Conservation (phyloP, 768 basidiomycete genomes). For the Hortiboletus flavorubellus region DNA sequence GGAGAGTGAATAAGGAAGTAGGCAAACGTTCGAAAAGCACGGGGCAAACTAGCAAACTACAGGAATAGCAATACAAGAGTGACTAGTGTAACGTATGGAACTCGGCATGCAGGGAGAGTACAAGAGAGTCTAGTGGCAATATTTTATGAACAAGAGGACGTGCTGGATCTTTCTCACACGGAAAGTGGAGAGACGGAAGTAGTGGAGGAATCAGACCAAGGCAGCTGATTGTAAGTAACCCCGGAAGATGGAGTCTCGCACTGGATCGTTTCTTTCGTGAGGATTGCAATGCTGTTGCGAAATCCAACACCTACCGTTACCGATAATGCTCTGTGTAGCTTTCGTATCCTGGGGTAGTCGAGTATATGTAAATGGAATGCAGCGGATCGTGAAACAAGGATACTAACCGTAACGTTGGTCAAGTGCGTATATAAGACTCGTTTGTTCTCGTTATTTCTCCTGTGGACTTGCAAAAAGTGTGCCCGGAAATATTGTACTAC, state of each 20-base stretch:
- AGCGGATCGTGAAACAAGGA: not conserved
- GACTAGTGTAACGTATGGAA: constrained; percentile 6
- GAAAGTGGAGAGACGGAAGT: not conserved
- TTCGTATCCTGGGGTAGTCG: constrained; percentile 69
- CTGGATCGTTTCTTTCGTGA: constrained; percentile 32
- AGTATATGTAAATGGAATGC: not conserved
- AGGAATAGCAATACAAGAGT: not conserved
- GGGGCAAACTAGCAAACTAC: not conserved
- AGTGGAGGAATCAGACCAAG: constrained; percentile 45
- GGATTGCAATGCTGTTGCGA: not conserved
- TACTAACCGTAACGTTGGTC: constrained; percentile 72
- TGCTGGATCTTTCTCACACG: not conserved
- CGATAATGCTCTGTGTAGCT: constrained; percentile 79
- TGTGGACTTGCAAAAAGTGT: constrained; percentile 79
- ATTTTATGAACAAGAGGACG: constrained; percentile 8
- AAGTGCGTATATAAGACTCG: constrained; percentile 81
- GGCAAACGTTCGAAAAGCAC: not conserved
- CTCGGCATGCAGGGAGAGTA: not conserved
- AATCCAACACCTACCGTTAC: constrained; percentile 54
- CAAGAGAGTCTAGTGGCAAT: not conserved
- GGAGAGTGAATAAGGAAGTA: not conserved
- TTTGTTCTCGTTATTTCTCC: constrained; percentile 73
- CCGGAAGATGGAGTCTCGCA: constrained; percentile 73
- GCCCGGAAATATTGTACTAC: constrained; percentile 85
- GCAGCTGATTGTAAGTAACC: constrained; percentile 72